Percentiles rank a stretch among this genome's conserved stretches.
phyloP scores from a whole-genome alignment of 306 rosid species.

The Elaeagnus macrophylla region DNA sequence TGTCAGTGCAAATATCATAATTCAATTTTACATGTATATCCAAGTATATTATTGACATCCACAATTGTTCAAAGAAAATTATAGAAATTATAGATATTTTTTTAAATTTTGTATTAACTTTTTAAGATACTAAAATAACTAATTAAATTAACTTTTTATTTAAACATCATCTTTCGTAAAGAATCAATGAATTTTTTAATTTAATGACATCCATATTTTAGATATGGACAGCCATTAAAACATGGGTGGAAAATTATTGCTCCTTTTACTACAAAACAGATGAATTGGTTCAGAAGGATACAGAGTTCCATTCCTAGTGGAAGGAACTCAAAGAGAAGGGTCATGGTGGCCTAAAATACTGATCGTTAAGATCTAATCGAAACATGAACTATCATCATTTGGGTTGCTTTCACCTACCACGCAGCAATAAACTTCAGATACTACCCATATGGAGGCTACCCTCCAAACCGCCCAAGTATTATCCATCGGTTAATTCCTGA shows the following conservation, averaged over 20 bases:
- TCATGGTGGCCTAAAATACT: conserved; percentile 62
- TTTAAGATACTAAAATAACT: too few species aligned
- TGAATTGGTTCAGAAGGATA: conserved; percentile 23
- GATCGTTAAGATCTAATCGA: conserved; percentile 30
- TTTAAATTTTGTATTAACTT: too few species aligned
- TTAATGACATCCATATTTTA: too few species aligned
- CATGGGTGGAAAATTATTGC: conserved; percentile 62
- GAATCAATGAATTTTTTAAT: too few species aligned
- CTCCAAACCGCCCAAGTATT: conserved; percentile 44
- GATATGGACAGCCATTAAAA: conserved; percentile 51
- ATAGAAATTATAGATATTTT: too few species aligned
- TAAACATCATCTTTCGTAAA: too few species aligned
- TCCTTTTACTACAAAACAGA: conserved; percentile 43
- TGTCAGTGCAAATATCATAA: too few species aligned
- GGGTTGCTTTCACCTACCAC: conserved; percentile 53
- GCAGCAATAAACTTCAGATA: conserved; percentile 66
- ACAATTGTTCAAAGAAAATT: too few species aligned
- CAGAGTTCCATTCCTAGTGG: conserved; percentile 71
- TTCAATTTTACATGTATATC: too few species aligned
- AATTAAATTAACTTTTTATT: too few species aligned
- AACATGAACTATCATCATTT: conserved; percentile 46
- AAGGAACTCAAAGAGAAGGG: conserved; percentile 58
- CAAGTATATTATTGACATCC: too few species aligned
- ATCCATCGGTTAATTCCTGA: conserved; percentile 43
- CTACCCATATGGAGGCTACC: conserved; percentile 51